Evolutionary conservation across 2,329 filamentous ascomycete genomes (phyloP).

Genomic region (Anthostomella pinea): DNA sequence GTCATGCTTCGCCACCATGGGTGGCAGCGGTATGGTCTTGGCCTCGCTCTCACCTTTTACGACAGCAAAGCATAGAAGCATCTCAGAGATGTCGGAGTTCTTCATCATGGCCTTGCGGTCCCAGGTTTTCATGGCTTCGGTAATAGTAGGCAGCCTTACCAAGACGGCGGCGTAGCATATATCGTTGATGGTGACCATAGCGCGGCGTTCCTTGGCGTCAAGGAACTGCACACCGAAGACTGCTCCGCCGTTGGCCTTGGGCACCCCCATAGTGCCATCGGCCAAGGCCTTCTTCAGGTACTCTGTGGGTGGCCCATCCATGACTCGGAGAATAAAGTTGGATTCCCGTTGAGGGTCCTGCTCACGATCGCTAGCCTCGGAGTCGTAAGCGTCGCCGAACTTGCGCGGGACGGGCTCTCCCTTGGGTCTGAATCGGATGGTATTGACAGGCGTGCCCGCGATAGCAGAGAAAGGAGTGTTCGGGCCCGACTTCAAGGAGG

Average conservation of each 20-base stretch:
- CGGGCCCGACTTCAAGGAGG: conserved; percentile 31
- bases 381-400: conserved; percentile 90
- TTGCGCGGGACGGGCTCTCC: conserved; percentile 67
- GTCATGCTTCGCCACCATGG: conserved; percentile 61
- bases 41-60: conserved; percentile 67
- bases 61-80: conserved; percentile 74
- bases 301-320: conserved; percentile 80
- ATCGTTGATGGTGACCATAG: conserved; percentile 66
- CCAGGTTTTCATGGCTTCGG: conserved; percentile 92
- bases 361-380: conserved; percentile 89
- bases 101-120: conserved; percentile 86
- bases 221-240: conserved; percentile 82
- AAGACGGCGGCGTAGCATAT: conserved; percentile 73
- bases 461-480: conserved; percentile 28
- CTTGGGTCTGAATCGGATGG: conserved; percentile 60
- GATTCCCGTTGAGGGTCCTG: conserved; percentile 84
- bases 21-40: conserved; percentile 63
- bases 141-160: conserved; percentile 81
- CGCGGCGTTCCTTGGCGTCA: conserved; percentile 69
- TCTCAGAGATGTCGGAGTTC: conserved; percentile 83
- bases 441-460: conserved; percentile 35
- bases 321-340: conserved; percentile 85
- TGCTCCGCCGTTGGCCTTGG: conserved; percentile 62
- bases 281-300: conserved; percentile 74
- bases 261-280: conserved; percentile 71